Conservation (phyloP, 164 flowering plant genomes). For the Magnolia officinalis region DNA sequence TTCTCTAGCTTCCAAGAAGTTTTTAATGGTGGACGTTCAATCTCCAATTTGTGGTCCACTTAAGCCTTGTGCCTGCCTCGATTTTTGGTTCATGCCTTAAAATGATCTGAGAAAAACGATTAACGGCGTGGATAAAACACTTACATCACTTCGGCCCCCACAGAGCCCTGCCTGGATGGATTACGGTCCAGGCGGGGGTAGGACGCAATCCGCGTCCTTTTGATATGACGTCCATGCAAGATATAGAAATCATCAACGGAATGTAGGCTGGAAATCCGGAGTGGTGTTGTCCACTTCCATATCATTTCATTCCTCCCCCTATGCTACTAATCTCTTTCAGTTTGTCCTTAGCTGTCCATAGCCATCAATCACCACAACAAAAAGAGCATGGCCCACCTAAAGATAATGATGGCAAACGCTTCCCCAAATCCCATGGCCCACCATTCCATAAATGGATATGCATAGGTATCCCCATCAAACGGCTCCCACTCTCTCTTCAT, state of each 20-base stretch:
- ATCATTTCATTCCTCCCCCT: background rate
- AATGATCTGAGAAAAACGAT: no score
- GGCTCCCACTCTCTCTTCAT: background rate
- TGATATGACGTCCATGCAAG: no score
- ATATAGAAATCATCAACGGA: background rate
- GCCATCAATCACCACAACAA: background rate
- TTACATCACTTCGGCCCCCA: no score
- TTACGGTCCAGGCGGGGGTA: no score
- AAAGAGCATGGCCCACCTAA: background rate
- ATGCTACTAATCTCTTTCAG: background rate
- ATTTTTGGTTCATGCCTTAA: no score
- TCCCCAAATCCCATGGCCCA: background rate
- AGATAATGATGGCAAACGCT: background rate
- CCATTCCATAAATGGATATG: background rate
- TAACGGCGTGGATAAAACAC: no score
- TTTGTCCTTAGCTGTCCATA: background rate
- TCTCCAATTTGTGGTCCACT: no score
- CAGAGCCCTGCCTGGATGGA: no score
- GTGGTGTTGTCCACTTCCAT: slow-evolving; percentile 5
- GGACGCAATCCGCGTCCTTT: no score
- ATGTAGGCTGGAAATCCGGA: slow-evolving; percentile 2
- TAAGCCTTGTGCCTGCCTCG: no score
- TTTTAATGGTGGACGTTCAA: no score
- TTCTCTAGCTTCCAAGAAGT: no score
- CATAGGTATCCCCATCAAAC: background rate